These are phyloP conservation scores for Hypoxylon sp. DNA, from an alignment of 2,329 filamentous ascomycete species.

Conservation along the genomic window DNA sequence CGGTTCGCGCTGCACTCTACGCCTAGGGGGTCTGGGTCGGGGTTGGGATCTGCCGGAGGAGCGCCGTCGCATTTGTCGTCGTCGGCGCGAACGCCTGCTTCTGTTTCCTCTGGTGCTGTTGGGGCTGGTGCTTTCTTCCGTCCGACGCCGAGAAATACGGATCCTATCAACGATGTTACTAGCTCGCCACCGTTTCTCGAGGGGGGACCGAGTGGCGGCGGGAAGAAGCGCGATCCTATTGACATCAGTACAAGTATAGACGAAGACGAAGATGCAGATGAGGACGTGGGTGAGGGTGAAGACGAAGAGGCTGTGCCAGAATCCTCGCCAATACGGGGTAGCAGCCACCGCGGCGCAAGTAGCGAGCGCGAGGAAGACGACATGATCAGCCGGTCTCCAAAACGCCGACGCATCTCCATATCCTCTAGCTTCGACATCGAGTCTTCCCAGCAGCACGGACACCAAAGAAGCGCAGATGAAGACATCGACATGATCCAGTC, in stretches of 20 bases:
- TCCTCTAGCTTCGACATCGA: constrained; percentile 39
- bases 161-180: constrained; percentile 44
- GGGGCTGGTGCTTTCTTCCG: constrained; percentile 37
- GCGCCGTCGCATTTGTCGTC: constrained; percentile 31
- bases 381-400: constrained; percentile 42
- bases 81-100: constrained; percentile 28
- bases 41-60: background rate
- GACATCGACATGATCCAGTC: constrained; percentile 28
- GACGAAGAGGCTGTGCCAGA: constrained; percentile 38
- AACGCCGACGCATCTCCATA: constrained; percentile 55
- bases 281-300: constrained; percentile 19
- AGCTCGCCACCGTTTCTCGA: constrained; percentile 45
- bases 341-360: constrained; percentile 2
- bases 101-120: constrained; percentile 25
- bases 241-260: constrained; percentile 18
- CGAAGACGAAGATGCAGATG: constrained; percentile 9
- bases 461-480: constrained; percentile 6
- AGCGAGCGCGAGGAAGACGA: constrained; percentile 19
- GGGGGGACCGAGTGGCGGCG: background rate
- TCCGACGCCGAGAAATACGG: constrained; percentile 35
- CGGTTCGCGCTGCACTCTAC: constrained; percentile 51
- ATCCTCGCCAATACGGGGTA: constrained; percentile 38
- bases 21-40: constrained; percentile 33
- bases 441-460: constrained; percentile 8
- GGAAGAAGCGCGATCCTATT: constrained; percentile 12